phyloP scores from a whole-genome alignment of 805 yeast species.

The Suhomyces pyralidae region DNA sequence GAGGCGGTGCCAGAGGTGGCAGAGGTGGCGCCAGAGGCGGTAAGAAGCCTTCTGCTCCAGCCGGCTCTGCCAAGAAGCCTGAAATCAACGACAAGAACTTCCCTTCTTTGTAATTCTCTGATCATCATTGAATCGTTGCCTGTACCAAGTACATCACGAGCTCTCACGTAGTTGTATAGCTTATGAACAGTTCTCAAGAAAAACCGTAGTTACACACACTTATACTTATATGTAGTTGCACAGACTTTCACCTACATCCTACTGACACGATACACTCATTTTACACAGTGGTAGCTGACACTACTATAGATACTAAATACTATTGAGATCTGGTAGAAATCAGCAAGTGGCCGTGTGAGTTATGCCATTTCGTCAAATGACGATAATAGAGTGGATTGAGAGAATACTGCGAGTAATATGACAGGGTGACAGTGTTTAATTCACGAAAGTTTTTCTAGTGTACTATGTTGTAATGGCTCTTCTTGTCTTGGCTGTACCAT shows the following conservation, averaged over 20 bases:
- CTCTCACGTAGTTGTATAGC: slow-evolving; percentile 6
- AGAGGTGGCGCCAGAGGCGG: slow-evolving; percentile 17
- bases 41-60: slow-evolving; percentile 26
- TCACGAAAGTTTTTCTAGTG: neutral
- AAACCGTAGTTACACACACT: neutral
- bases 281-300: too few relatives aligned
- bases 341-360: neutral
- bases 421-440: too few relatives aligned
- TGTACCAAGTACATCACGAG: slow-evolving; percentile 2
- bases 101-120: slow-evolving; percentile 54
- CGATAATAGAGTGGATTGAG: too few relatives aligned
- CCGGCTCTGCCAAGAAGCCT: slow-evolving; percentile 32
- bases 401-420: too few relatives aligned
- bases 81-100: slow-evolving; percentile 60
- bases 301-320: too few relatives aligned
- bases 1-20: slow-evolving; percentile 19
- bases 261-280: too few relatives aligned
- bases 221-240: too few relatives aligned
- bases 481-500: neutral
- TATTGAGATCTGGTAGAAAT: too few relatives aligned
- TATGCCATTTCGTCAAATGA: neutral
- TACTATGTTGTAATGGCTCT: neutral
- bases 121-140: neutral
- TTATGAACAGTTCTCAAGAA: slow-evolving; percentile 5
- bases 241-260: too few relatives aligned